Evolutionary conservation across 352 stramenopile species (phyloP).

Genomic region (Phytophthora palmivora): DNA sequence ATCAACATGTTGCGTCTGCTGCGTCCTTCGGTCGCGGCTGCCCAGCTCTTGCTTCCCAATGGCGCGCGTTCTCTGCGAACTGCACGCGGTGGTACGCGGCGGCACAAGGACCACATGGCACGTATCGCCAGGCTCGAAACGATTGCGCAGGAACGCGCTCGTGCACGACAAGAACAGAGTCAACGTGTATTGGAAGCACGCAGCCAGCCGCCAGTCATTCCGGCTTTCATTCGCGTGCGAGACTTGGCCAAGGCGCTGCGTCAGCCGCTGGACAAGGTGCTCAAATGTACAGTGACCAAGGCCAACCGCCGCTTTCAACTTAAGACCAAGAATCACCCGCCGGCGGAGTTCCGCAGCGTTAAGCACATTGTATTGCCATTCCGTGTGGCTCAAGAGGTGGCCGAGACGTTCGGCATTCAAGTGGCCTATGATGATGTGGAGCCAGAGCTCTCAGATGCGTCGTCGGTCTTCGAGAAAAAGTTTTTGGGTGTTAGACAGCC

Average conservation of each 20-base stretch:
- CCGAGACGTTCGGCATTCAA: conserved; percentile 44
- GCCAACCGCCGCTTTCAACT: conserved; percentile 64
- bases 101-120: conserved; percentile 34
- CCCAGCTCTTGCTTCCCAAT: background rate
- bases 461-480: conserved; percentile 24
- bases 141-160: conserved; percentile 15
- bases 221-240: conserved; percentile 74
- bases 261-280: conserved; percentile 71
- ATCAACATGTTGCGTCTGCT: conserved; percentile 21
- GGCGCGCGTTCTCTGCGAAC: conserved; percentile 34
- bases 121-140: conserved; percentile 23
- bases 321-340: conserved; percentile 43
- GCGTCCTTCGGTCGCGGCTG: conserved; percentile 5
- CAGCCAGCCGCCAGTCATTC: conserved; percentile 27
- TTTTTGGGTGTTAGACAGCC: conserved; percentile 76
- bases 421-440: conserved; percentile 75
- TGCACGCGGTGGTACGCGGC: conserved; percentile 31
- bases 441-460: conserved; percentile 40
- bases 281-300: conserved; percentile 65
- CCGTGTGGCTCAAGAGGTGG: conserved; percentile 62
- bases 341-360: conserved; percentile 77
- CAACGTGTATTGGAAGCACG: conserved; percentile 33
- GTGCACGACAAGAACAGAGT: conserved; percentile 20
- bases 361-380: conserved; percentile 83
- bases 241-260: conserved; percentile 79